These are phyloP conservation scores for Cronartium ribicola DNA, from an alignment of 1,284 basidiomycete species.

Conservation along the genomic window DNA sequence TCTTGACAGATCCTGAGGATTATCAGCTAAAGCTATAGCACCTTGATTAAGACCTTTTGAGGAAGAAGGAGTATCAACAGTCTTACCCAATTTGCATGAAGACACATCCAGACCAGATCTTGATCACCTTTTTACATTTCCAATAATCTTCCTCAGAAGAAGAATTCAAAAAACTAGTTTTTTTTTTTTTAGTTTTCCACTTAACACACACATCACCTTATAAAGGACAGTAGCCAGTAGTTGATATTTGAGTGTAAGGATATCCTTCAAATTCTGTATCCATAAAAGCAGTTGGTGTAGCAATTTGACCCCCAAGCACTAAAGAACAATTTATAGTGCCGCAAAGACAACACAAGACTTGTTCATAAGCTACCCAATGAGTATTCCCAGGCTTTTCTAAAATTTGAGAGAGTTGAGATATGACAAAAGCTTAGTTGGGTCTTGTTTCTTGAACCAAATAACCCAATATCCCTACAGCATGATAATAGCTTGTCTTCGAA, in stretches of 20 bases:
- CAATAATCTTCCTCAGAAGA: no score
- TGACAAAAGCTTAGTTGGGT: conserved; percentile 1
- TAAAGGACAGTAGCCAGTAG: no score
- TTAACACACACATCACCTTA: no score
- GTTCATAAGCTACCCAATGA: conserved; percentile 10
- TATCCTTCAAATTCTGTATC: no score
- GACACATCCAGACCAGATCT: no score
- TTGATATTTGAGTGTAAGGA: no score
- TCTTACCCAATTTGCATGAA: neutral
- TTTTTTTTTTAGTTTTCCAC: no score
- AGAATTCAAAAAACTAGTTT: no score
- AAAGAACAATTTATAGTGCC: neutral
- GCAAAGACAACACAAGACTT: neutral
- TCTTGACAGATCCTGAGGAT: conserved; percentile 18
- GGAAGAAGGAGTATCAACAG: neutral
- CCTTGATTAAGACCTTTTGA: conserved; percentile 31
- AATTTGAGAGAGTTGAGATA: neutral
- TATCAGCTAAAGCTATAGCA: conserved; percentile 42
- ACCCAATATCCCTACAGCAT: conserved; percentile 7
- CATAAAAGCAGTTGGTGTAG: no score
- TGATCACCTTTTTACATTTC: no score
- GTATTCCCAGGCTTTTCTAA: conserved; percentile 16
- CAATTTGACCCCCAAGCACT: no score
- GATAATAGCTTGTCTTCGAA: neutral
- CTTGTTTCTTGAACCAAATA: conserved; percentile 2